phyloP scores from a whole-genome alignment of 2,329 filamentous ascomycete genomes.

The Neonectria neomacrospora region DNA sequence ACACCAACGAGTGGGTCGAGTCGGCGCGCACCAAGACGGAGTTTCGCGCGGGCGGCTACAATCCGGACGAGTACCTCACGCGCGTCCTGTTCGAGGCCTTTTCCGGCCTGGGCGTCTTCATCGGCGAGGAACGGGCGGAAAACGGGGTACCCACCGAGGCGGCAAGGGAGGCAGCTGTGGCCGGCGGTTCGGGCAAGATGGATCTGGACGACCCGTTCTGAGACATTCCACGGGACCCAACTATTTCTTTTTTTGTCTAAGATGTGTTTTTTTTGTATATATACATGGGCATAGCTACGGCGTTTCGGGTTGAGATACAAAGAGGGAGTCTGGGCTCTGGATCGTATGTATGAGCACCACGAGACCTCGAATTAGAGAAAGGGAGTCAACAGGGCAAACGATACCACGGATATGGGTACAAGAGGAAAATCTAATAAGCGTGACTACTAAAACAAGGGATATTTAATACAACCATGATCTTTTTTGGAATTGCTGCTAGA shows the following conservation, averaged over 20 bases:
- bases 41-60: conserved; percentile 84
- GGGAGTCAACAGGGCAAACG: conserved; percentile 16
- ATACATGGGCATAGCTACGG: conserved; percentile 40
- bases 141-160: conserved; percentile 49
- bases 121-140: conserved; percentile 77
- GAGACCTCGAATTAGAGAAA: conserved; percentile 14
- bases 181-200: conserved; percentile 53
- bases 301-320: conserved; percentile 36
- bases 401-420: conserved; percentile 10
- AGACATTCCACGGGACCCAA: conserved; percentile 21
- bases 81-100: conserved; percentile 90
- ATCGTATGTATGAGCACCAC: conserved; percentile 8
- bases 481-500: conserved; percentile 40
- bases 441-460: conserved; percentile 2
- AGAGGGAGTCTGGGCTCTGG: conserved; percentile 7
- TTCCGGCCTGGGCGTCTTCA: conserved; percentile 85
- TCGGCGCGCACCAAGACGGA: conserved; percentile 71
- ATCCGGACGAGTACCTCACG: conserved; percentile 81
- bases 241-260: no score
- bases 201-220: conserved; percentile 62
- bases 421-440: background rate
- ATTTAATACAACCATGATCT: conserved; percentile 31
- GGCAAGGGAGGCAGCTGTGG: conserved; percentile 51
- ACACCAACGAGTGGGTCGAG: conserved; percentile 80
- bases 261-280: conserved; percentile 16